Base-by-base conservation (phyloP, 2,329 filamentous ascomycete genomes). In the Botrytis fabae region DNA sequence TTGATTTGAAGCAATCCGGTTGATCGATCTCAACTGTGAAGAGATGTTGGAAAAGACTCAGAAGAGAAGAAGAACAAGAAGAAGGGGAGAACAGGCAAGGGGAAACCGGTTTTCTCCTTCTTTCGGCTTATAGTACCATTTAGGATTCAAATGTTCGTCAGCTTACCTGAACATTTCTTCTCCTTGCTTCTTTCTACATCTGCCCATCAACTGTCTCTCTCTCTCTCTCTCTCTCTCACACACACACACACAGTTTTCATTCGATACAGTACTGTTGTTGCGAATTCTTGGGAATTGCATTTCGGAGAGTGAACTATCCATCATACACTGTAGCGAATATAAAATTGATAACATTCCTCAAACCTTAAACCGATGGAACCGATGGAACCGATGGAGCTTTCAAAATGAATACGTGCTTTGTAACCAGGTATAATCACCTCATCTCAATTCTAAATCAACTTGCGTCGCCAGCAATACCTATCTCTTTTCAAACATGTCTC, bases 101-200 rank as follows among this genome's bases (percentile, higher is more conserved):
- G 20, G 0, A 7, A 35, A 35, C 35, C 35, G 35, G 4, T 63
- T 10, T 32, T 46, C n/a, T 32, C 44, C 40, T 46, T 20, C 59
- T 61, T 61, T n/a, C 59, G 16, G 59, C 35, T 40, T 61, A 40
- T 22, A 38, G 32, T 40, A 22, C 8, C 32, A 40, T 12, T 63
- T 38, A 18, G 22, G 46, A 40, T 66, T 54, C 25, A 38, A 40
- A 54, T 20, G 7, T 38, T 12, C 46, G 16, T 66, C 46, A 66
- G 46, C 63, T 66, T 40, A 66, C 16, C 10, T 16, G 44, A 54
- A 38, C 28, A 51, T 65, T 48, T 65, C 28, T 48, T 48, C 46
- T 54, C 44, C 46, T 68, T 54, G 32, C 46, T 68, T 54, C 46
- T 40, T 68, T 54, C 46, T 40, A n/a, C 35, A n/a, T 54, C 48